phyloP scores from a whole-genome alignment of 139 green algal species.

The Chlorella sp. region DNA sequence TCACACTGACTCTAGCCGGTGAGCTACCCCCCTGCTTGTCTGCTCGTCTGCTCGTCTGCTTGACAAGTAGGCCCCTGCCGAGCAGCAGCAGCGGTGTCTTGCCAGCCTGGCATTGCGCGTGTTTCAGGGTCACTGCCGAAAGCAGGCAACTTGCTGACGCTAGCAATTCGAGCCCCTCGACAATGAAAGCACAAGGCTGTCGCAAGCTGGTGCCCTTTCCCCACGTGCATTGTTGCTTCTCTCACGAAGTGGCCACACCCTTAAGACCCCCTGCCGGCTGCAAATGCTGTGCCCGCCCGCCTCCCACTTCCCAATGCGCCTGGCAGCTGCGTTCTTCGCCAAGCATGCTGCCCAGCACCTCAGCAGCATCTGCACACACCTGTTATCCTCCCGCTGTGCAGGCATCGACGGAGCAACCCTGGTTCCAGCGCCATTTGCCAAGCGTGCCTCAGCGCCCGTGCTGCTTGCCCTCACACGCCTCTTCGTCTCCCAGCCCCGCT shows the following conservation, averaged over 20 bases:
- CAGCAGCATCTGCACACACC: background rate
- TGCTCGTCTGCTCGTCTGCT: background rate
- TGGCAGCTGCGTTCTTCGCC: too few species aligned
- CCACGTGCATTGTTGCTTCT: too few species aligned
- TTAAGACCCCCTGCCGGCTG: background rate
- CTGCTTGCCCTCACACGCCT: background rate
- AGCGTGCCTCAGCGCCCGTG: background rate
- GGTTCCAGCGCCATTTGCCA: background rate
- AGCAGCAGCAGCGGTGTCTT: too few species aligned
- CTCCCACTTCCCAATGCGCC: too few species aligned
- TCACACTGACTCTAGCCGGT: background rate
- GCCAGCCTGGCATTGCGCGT: too few species aligned
- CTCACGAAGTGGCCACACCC: background rate
- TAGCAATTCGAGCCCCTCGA: too few species aligned
- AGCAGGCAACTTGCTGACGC: too few species aligned
- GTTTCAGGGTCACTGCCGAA: too few species aligned
- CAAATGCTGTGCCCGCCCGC: too few species aligned
- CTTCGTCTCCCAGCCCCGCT: background rate
- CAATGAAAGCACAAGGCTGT: too few species aligned
- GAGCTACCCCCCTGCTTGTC: background rate
- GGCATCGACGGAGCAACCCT: background rate
- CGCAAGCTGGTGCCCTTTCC: too few species aligned
- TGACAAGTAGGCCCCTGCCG: background rate
- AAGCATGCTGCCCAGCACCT: too few species aligned
- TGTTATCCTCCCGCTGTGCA: background rate